Evolutionary conservation across 1,284 basidiomycete species (phyloP), one percentile per base, ranked within the genome.

Genomic region (Pterulicium gracile): DNA sequence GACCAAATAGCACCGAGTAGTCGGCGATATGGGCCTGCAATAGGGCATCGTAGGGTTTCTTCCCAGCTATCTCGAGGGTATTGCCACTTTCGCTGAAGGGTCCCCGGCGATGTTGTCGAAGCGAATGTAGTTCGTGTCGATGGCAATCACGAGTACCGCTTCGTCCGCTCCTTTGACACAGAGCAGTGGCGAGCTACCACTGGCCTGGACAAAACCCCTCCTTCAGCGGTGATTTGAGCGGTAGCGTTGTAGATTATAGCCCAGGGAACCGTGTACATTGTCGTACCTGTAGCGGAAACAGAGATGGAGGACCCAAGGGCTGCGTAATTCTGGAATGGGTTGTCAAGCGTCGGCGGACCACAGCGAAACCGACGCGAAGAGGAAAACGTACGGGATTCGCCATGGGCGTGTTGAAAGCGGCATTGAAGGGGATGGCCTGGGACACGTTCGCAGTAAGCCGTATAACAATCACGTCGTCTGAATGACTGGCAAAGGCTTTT

Each of bases 61-160:
- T 39, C 20, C 27, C 19, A 20, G 50, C 49, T 13, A 45, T 42
- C 10, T 22, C 45, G n/a, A 52, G 39, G 12, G 49, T 47, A 15
- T 40, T 17, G 5, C 24, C 14, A 49, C 49, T 18, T 44, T 49
- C 15, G 35, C 47, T 14, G 45, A 27, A 17, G 51, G 51, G 40
- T 52, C 46, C 24, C 36, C 51, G 13, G 49, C 42, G 14, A 50
- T 17, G 44, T 52, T 47, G 24, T 52, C 36, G 22, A 50, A 52
- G 15, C 49, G 49, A 20, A 52, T 21, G 41, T 47, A 52, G 27
- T 50, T 52, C 24, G 51, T 52, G 42, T 50, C 47, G 32, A 52
- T 50, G 3, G 49, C 51, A 36, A 52, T 24, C 15, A 48, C 36
- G 4, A 52, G 43, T 23, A 47, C 12, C 3, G 49, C 49, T 42